Evolutionary conservation across 2,329 filamentous ascomycete genomes (phyloP), one percentile per base, ranked within the genome.

Genomic region (Sphaceloma murrayae): DNA sequence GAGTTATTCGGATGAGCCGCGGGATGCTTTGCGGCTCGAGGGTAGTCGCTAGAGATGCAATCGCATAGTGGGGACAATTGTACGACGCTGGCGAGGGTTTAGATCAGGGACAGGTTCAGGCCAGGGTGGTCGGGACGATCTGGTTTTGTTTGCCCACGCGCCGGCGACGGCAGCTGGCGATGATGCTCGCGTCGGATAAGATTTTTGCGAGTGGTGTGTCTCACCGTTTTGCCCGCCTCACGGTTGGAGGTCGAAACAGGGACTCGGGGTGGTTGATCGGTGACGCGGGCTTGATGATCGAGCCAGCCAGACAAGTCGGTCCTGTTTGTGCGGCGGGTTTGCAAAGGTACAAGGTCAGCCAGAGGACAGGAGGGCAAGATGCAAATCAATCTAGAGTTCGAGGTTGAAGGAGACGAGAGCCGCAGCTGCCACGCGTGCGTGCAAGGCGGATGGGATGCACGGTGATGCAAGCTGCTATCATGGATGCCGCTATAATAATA

Each of bases 391-490:
- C 18, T 39, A 39, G 5, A 8, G 14, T 11, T 27, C 22, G 21
- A 27, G 22, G 13, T 14, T 6, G 10, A 17, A 34, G n/a, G 11
- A 39, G n/a, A 16, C 14, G 16, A 4, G 13, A 39, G 16, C 4
- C 34, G 14, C 34, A 39, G 19, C 34, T 22, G 34, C 24, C 24
- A 27, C 24, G 11, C 11, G 24, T 22, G 34, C 34, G 34, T 22
- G 8, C 36, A 40, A 40, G 36, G 18, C 36, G 22, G 36, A 40
- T n/a, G 26, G 8, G 36, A 40, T 26, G 36, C 36, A 40, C 36
- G 36, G 36, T 40, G 36, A 40, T 40, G 36, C 36, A 40, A 40
- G 36, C 24, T 18, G 18, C 36, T 40, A 30, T 29, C 22, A 40
- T 29, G 22, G 11, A 26, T 30, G 7, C 17, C n/a, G 24, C 36